Evolutionary conservation across 805 yeast genomes (phyloP), one percentile per base, ranked within the genome.

Genomic region (Cyberlindnera amylophila): DNA sequence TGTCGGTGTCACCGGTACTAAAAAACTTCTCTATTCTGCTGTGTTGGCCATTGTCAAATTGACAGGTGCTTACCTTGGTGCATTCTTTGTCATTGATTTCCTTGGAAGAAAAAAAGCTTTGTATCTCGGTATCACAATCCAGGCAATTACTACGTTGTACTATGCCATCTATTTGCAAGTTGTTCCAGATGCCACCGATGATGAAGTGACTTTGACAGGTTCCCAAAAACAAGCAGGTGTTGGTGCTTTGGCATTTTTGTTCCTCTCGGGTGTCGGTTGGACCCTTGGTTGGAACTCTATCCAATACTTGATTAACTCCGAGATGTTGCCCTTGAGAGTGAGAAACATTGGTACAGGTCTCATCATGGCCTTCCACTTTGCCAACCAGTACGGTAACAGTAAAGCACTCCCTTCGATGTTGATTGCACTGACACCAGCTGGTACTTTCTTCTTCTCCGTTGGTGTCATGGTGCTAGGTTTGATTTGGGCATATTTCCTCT

Each of bases 201-300:
- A 52, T 3, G 64, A 52, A 8, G 61, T 53, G 6, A 50, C 35
- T 0, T 57, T 70, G 49, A 56, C 67, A 2, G 42, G 62, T 0
- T 53, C 69, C 3, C 58, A 67, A 45, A 41, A 46, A 14, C 47
- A 51, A 6, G 78, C 78, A 4, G 64, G 74, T 31, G 57, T 62
- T 34, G 76, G 65, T 37, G 81, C 81, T 8, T 56, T 77, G 49
- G 77, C 78, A 2, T 67, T 75, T 34, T 53, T 77, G 24, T 75
- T 63, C 52, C 49, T 75, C 30, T 64, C 69, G 28, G 82, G 81
- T 48, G 63, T 68, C 14, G 81, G 80, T 23, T 77, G 82, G 82
- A 72, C 78, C 27, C 58, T 76, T 61, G 81, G 82, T 27, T 77
- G 74, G 70, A 77, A 77, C 59, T 64, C 77, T 0, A 62, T 75